Percentiles rank a stretch among this genome's conserved stretches.
Evolutionary conservation across 176 grass and related monocot genomes (phyloP).

Genomic region (Eleusine indica): DNA sequence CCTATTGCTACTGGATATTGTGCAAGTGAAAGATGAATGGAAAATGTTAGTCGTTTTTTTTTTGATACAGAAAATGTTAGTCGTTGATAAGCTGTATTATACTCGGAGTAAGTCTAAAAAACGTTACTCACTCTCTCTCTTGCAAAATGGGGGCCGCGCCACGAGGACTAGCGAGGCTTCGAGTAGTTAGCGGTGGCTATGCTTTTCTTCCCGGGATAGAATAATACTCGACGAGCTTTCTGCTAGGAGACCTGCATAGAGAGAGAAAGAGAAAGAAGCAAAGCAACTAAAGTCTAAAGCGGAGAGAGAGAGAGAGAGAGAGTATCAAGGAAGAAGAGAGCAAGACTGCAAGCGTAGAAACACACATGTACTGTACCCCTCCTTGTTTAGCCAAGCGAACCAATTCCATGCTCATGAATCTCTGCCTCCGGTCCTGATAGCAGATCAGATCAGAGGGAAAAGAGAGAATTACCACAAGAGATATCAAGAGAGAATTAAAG

Average conservation of each 20-base stretch:
- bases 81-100: background rate
- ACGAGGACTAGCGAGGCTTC: slow-evolving; percentile 52
- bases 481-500: slow-evolving; percentile 67
- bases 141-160: slow-evolving; percentile 32
- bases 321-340: slow-evolving; percentile 56
- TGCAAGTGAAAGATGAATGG: background rate
- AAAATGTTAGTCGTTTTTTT: background rate
- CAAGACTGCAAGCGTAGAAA: slow-evolving; percentile 27
- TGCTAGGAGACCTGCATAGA: slow-evolving; percentile 32
- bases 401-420: slow-evolving; percentile 99
- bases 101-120: background rate
- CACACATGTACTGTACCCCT: slow-evolving; percentile 20
- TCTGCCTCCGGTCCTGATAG: slow-evolving; percentile 67
- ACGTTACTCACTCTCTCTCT: background rate
- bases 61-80: background rate
- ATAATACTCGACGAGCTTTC: slow-evolving; percentile 67
- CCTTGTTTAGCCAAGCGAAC: slow-evolving; percentile 64
- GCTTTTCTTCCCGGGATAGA: slow-evolving; percentile 56
- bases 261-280: slow-evolving; percentile 26
- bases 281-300: slow-evolving; percentile 1
- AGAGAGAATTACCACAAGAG: slow-evolving; percentile 46
- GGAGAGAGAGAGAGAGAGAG: slow-evolving; percentile 33
- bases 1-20: background rate
- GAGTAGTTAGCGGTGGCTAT: slow-evolving; percentile 55
- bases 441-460: slow-evolving; percentile 56